phyloP scores from a whole-genome alignment of 2,329 filamentous ascomycete species.

The Trichoderma semiorbis region DNA sequence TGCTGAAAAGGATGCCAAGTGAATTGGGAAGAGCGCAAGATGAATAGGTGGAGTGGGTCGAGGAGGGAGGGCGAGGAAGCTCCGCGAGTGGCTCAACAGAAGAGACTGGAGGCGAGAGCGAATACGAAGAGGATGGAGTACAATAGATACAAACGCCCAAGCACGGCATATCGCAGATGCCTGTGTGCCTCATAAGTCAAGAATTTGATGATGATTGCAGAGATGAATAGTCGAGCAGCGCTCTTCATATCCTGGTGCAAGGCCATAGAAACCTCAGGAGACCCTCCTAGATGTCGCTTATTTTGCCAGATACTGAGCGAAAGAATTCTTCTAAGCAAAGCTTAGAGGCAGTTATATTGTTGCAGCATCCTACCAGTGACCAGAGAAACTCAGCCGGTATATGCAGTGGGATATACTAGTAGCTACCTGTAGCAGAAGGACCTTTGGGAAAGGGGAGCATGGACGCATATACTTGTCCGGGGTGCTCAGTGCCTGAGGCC shows the following conservation, averaged over 20 bases:
- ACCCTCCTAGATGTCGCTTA: too few relatives aligned
- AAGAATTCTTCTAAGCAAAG: background rate
- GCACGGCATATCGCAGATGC: background rate
- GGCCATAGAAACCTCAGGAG: too few relatives aligned
- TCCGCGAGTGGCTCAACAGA: background rate
- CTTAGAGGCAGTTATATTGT: background rate
- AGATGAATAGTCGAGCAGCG: background rate
- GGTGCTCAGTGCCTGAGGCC: background rate
- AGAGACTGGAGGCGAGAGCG: background rate
- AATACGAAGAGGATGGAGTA: background rate
- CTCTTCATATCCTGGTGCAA: background rate
- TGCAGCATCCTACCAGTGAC: background rate
- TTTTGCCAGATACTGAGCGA: too few relatives aligned
- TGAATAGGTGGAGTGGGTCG: background rate
- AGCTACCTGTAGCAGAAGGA: too few relatives aligned
- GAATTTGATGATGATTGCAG: background rate
- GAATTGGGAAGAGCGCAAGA: background rate
- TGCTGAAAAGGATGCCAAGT: background rate
- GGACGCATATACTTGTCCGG: background rate
- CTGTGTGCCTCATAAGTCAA: background rate
- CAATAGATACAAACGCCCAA: background rate
- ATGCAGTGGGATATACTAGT: background rate
- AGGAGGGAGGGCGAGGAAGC: background rate
- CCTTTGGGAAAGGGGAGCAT: background rate
- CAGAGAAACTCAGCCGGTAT: background rate